Base-by-base conservation (phyloP, 2,329 filamentous ascomycete species). In the Lachnellula arida region DNA sequence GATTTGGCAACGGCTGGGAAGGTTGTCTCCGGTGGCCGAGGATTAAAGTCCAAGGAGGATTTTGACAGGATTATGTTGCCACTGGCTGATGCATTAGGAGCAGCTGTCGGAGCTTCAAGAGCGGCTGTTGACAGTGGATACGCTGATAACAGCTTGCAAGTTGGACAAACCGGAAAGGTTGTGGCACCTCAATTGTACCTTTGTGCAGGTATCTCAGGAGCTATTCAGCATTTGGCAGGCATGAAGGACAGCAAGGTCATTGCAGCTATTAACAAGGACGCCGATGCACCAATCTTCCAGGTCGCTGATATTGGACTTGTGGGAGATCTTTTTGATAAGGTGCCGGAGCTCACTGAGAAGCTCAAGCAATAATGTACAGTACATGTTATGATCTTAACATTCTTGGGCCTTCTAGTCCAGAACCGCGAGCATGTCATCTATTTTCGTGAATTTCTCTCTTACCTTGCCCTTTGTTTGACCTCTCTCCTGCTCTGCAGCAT, bases 181-280 rank as follows among this genome's bases (percentile, higher is more conserved):
- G 93, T 99, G 53, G 94, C 94, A 47, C 94, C 94, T 57, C 87
- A 99, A 74, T 78, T 99, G 59, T 99, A 99, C 72, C 81, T 99
- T 65, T 95, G 91, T 53, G 92, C 93, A 12, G 94, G 94, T 69
- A 97, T 99, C 66, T 96, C 91, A 8, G 94, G 94, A 53, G 94
- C 94, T 22, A 99, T 99, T 66, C 94, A 99, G 76, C 94, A 99
- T 79, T 75, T 99, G 75, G 94, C 94, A 34, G 94, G 94, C 71
- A 99, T 99, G 94, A 99, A 99, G 82, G 94, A 99, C 71, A 97
- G 91, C 79, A 99, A 99, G 79, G 94, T 99, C 57, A 99, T 99
- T 76, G 94, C 93, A 22, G 91, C 91, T 14, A 97, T 99, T 71
- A 99, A 99, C 81, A 99, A 99, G 78, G 94, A 99, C 70, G 79